Percentiles rank a stretch among this genome's conserved stretches.
Conservation (phyloP, 306 rosid species). For the Leucaena leucocephala region DNA sequence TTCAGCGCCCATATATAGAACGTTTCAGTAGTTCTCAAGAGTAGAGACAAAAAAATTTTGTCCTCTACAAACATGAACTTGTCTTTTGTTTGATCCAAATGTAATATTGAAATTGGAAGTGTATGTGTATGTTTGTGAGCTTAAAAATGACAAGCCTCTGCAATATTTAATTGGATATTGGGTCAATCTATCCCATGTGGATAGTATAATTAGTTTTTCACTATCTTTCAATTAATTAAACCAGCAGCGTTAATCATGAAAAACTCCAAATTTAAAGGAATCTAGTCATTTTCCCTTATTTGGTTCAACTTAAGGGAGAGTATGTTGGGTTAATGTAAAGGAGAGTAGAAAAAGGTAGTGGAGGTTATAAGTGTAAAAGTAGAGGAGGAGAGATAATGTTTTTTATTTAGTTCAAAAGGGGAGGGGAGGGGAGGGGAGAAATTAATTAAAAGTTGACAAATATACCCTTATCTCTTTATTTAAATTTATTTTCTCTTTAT, state of each 20-base stretch:
- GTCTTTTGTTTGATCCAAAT: neutral
- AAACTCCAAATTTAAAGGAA: too few relatives aligned
- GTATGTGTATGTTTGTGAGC: neutral
- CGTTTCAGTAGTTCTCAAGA: neutral
- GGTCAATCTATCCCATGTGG: neutral
- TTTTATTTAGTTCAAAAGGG: too few relatives aligned
- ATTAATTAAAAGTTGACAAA: too few relatives aligned
- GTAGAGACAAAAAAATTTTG: neutral
- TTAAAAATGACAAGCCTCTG: neutral
- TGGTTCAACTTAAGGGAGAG: too few relatives aligned
- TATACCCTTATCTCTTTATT: too few relatives aligned
- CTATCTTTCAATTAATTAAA: too few relatives aligned
- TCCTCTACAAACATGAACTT: neutral
- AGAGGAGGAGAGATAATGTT: too few relatives aligned
- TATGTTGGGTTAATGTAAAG: too few relatives aligned
- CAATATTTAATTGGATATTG: neutral
- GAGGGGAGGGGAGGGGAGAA: too few relatives aligned
- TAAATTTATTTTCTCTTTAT: too few relatives aligned
- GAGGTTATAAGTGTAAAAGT: too few relatives aligned
- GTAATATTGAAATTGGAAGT: neutral
- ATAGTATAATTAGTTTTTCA: neutral
- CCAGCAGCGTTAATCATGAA: neutral
- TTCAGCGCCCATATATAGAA: neutral
- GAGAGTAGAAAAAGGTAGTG: too few relatives aligned
- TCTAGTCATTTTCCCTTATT: neutral